Conservation (phyloP, 441 rosid species). For the Bocquillonia castaneifolia region DNA sequence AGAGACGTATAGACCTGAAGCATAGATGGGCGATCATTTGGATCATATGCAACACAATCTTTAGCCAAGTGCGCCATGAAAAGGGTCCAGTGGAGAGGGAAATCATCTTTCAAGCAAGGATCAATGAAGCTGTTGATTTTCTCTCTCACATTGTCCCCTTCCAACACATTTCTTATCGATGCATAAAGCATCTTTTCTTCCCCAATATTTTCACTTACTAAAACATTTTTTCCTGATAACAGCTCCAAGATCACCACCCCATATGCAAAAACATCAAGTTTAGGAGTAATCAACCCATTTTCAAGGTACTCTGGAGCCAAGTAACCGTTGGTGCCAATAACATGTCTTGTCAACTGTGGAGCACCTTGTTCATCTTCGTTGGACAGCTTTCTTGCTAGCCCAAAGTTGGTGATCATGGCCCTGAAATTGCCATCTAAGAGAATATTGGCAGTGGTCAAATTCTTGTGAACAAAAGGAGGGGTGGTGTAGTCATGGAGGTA, state of each 20-base stretch:
- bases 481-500: constrained; percentile 6
- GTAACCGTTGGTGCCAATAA: neutral
- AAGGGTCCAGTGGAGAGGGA: constrained; percentile 63
- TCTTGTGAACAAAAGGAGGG: constrained; percentile 4
- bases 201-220: neutral
- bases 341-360: constrained; percentile 5
- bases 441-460: neutral
- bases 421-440: neutral
- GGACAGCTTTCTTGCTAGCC: neutral
- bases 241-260: constrained; percentile 22
- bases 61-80: constrained; percentile 65
- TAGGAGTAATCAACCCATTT: constrained; percentile 1
- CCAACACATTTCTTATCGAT: constrained; percentile 44
- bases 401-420: constrained; percentile 9
- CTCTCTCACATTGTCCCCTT: constrained; percentile 61
- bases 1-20: constrained; percentile 42
- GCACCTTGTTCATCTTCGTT: neutral
- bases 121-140: constrained; percentile 58
- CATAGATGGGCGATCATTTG: constrained; percentile 50
- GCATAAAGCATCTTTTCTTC: constrained; percentile 3
- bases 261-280: constrained; percentile 20
- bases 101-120: constrained; percentile 45
- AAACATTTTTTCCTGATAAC: constrained; percentile 17
- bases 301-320: constrained; percentile 11
- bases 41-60: constrained; percentile 51